Percentiles rank a stretch among this genome's conserved stretches.
These are phyloP conservation scores for Pseudonitzschia pungens DNA, from an alignment of 108 stramenopile species.

Conservation along the genomic window DNA sequence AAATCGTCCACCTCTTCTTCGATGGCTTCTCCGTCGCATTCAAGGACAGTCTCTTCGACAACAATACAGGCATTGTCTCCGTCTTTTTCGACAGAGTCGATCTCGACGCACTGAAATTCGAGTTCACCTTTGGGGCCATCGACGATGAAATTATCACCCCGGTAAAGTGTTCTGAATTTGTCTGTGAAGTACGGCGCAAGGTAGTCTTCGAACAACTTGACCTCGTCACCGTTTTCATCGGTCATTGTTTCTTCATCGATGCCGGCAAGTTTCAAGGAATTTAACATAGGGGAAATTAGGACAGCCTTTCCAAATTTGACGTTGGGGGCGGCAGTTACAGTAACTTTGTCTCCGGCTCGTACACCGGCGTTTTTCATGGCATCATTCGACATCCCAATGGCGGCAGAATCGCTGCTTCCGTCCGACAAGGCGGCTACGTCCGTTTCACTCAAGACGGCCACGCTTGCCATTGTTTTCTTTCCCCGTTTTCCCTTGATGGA, in stretches of 20 bases:
- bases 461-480: conserved; percentile 75
- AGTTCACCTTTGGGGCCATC: conserved; percentile 75
- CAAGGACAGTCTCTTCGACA: conserved; percentile 84
- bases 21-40: conserved; percentile 78
- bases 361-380: conserved; percentile 89
- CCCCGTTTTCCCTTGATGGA: conserved; percentile 85
- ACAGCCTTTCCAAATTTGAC: conserved; percentile 89
- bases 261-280: conserved; percentile 63
- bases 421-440: conserved; percentile 59
- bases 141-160: conserved; percentile 74
- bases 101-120: conserved; percentile 83
- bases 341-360: conserved; percentile 78
- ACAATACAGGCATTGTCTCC: conserved; percentile 82
- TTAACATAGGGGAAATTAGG: conserved; percentile 69
- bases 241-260: conserved; percentile 38
- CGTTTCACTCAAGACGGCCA: conserved; percentile 61
- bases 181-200: conserved; percentile 86
- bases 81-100: conserved; percentile 84
- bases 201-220: conserved; percentile 72
- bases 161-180: conserved; percentile 74
- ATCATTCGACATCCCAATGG: conserved; percentile 76
- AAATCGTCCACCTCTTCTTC: conserved; percentile 85
- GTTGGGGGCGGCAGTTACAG: conserved; percentile 71
- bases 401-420: conserved; percentile 35
- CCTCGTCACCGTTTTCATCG: conserved; percentile 31